phyloP scores from a whole-genome alignment of 805 yeast genomes.

The Barnettozyma wickerhamii region DNA sequence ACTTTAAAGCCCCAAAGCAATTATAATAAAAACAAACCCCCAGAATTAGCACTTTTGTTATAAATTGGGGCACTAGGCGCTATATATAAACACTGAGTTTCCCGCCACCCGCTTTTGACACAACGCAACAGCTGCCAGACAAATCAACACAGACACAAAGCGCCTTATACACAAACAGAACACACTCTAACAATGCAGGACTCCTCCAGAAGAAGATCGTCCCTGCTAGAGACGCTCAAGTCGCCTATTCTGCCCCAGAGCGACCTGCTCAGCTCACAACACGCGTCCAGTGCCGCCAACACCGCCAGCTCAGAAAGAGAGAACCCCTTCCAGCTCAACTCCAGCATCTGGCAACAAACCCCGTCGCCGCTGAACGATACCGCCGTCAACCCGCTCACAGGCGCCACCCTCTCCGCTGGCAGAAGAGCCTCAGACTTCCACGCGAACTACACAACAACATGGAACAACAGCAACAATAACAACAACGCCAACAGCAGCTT shows the following conservation, averaged over 20 bases:
- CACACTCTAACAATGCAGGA: background rate
- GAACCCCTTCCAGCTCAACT: conserved; percentile 16
- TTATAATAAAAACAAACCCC: conserved; percentile 3
- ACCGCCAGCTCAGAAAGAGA: conserved; percentile 1
- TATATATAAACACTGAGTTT: conserved; percentile 3
- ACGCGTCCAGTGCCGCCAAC: background rate
- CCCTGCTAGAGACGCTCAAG: conserved; percentile 11
- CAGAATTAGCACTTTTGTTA: conserved; percentile 1
- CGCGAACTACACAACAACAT: conserved; percentile 9
- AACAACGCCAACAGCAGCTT: conserved; percentile 5
- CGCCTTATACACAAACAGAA: background rate
- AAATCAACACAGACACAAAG: too few species aligned
- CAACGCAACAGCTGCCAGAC: too few species aligned
- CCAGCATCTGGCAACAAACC: conserved; percentile 11
- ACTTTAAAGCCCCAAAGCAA: too few species aligned
- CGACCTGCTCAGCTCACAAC: conserved; percentile 1
- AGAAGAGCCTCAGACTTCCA: conserved; percentile 9
- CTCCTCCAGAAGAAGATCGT: conserved; percentile 13
- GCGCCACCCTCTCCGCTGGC: background rate
- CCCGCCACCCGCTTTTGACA: too few species aligned
- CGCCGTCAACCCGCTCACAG: background rate
- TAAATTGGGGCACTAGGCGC: too few species aligned
- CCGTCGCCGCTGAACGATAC: conserved; percentile 6
- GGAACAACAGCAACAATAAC: conserved; percentile 3
- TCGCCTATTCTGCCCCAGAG: conserved; percentile 10